A percentile compares a stretch with the other conserved stretches of the same genome.
Conservation (phyloP, 176 grass and related monocot genomes). For the Hordeum vulgare region MorexV3_pseudomolecules_assembly NC_058520.1:590789334-590789833, state of each 20-base stretch:
- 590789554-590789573: not conserved
- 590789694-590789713: not conserved
- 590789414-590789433: too few species aligned
- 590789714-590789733: not conserved
- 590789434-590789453: too few species aligned
- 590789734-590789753: not conserved
- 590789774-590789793: conserved; percentile 10
- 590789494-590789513: not conserved
- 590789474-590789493: not conserved
- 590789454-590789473: not conserved
- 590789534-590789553: not conserved
- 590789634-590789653: not conserved
- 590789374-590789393: too few species aligned
- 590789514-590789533: not conserved
- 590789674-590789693: not conserved
- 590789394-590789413: too few species aligned
- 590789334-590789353: not conserved
- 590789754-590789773: conserved; percentile 21
- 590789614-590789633: not conserved
- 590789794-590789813: not conserved
- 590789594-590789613: not conserved
- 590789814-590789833: not conserved
- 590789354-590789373: not conserved
- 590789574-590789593: not conserved
- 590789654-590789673: not conserved